A percentile compares a stretch with the other conserved stretches of the same genome.
phyloP scores from a whole-genome alignment of 2,329 filamentous ascomycete species.

The Calonectria leucothoes region DNA sequence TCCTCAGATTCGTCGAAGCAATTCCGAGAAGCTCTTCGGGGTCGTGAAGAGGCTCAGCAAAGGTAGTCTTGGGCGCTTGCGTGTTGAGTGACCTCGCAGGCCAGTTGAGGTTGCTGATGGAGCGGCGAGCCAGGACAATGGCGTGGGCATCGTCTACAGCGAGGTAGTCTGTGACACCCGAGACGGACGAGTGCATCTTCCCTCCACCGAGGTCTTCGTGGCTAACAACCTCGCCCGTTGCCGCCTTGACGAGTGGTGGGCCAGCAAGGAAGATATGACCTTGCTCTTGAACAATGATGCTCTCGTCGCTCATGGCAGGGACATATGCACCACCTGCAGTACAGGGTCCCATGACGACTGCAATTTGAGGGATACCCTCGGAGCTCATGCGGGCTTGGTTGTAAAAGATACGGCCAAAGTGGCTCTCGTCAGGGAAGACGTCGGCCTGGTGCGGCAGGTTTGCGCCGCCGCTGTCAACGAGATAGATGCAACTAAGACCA shows the following conservation, averaged over 20 bases:
- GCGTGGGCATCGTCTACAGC: conserved; percentile 96
- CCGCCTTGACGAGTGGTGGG: conserved; percentile 93
- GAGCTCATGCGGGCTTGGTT: conserved; percentile 96
- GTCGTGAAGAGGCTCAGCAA: conserved; percentile 83
- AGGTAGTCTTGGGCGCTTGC: conserved; percentile 54
- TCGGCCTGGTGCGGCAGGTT: conserved; percentile 96
- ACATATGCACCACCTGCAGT: conserved; percentile 97
- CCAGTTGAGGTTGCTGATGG: conserved; percentile 91
- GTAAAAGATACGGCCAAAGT: conserved; percentile 98
- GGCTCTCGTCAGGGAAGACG: conserved; percentile 93
- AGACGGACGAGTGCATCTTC: conserved; percentile 88
- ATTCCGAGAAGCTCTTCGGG: conserved; percentile 87
- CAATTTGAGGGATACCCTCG: conserved; percentile 89
- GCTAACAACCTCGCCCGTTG: conserved; percentile 91
- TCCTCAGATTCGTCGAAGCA: conserved; percentile 88
- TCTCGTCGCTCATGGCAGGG: conserved; percentile 97
- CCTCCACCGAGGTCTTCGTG: conserved; percentile 93
- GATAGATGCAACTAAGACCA: conserved; percentile 80
- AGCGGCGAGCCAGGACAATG: conserved; percentile 84
- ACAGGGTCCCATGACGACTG: conserved; percentile 97
- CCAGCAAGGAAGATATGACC: conserved; percentile 98
- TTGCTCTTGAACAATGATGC: conserved; percentile 94
- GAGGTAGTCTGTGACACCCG: conserved; percentile 94
- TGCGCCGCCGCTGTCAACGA: conserved; percentile 95
- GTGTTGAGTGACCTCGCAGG: conserved; percentile 62